Percentiles rank a stretch among this genome's conserved stretches.
Evolutionary conservation across 2,329 filamentous ascomycete species (phyloP).

Genomic region (Botrytis hyacinthi): DNA sequence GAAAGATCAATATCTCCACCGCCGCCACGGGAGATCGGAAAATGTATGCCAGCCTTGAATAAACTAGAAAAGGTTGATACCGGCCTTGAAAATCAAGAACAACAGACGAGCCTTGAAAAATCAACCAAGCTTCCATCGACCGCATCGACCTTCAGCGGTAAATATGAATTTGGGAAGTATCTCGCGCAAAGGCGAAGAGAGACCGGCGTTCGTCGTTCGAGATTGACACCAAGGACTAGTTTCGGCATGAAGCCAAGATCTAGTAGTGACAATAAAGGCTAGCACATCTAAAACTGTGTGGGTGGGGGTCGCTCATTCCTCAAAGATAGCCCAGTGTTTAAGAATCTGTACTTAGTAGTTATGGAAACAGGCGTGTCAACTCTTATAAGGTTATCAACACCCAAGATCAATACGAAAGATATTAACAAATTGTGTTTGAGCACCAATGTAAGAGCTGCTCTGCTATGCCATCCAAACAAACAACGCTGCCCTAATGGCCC

Average conservation of each 20-base stretch:
- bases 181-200: constrained; percentile 12
- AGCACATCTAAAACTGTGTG: neutral
- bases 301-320: neutral
- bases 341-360: neutral
- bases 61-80: neutral
- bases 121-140: neutral
- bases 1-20: constrained; percentile 3
- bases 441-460: neutral
- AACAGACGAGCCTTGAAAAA: neutral
- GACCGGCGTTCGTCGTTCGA: neutral
- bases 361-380: neutral
- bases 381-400: neutral
- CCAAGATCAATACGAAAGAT: neutral
- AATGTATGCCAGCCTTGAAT: neutral
- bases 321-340: neutral
- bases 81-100: neutral
- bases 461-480: neutral
- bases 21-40: neutral
- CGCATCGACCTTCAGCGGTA: neutral
- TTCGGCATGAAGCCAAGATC: constrained; percentile 10
- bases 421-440: neutral
- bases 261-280: neutral
- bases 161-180: constrained; percentile 15
- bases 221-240: constrained; percentile 9
- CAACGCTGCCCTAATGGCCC: neutral